Base-by-base conservation (phyloP, 441 rosid genomes). In the Metrosideros polymorpha region DNA sequence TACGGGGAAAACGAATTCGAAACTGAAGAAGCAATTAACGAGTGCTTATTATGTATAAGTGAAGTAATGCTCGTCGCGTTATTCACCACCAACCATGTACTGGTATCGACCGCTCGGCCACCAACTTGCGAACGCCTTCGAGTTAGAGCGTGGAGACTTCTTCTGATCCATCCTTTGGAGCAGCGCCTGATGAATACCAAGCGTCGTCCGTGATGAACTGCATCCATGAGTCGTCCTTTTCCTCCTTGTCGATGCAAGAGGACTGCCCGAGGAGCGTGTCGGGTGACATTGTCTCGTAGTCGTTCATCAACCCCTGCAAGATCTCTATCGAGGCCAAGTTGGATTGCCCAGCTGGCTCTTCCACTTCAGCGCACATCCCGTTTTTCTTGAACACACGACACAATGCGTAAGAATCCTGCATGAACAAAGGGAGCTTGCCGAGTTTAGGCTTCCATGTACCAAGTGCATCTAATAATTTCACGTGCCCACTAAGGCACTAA, bases 181-280 rank as follows among this genome's bases (percentile, higher is more conserved):
- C 56, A 39, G 86, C 75, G 85, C 85, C 91, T 17, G 96, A 92
- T 84, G 96, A 89, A 49, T 92, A 94, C 99, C 98, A 97, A 1
- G 95, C 94, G 54, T 94, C 98, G 71, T 97, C 99, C 2, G 99
- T 95, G 91, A 97, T 97, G 90, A 97, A 97, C 52, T 97, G 98
- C 99, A 97, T 97, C 99, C 99, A 97, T 8, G 99, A 97, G 61
- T 96, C 98, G 59, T 96, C 99, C 90, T 94, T 96, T 55, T 94
- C 99, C 63, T 95, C 98, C 86, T 93, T 94, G 3, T 92, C 97
- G 49, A 89, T 87, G 82, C 89, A 87, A 9, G 94, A 90, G 6
- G 98, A 92, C 49, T 94, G 91, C 27, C 86, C 89, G 50, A 92
- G 61, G 13, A 92, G 93, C 75, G 94, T 86, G 54, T 97, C 98